These are phyloP conservation scores for Monosporascus sp. DNA, from an alignment of 2,329 filamentous ascomycete genomes.

Conservation along the genomic window DNA sequence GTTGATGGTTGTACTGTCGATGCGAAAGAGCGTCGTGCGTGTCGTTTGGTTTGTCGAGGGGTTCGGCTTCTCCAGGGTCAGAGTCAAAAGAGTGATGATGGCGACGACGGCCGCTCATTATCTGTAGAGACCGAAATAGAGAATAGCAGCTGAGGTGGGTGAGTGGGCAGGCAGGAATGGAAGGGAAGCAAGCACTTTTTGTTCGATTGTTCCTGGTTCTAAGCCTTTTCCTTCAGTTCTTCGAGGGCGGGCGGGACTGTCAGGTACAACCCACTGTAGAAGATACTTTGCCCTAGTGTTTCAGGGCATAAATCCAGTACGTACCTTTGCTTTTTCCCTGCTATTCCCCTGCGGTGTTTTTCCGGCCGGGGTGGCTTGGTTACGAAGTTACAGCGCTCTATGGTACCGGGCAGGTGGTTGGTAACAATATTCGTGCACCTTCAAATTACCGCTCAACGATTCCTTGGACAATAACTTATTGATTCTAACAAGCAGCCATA, in stretches of 20 bases:
- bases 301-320: background rate
- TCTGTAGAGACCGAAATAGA: background rate
- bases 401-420: too few relatives aligned
- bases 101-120: slow-evolving; percentile 20
- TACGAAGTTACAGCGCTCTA: too few relatives aligned
- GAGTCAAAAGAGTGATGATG: slow-evolving; percentile 22
- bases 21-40: background rate
- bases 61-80: slow-evolving; percentile 22
- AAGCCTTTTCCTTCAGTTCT: background rate
- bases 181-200: background rate
- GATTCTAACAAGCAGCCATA: too few relatives aligned
- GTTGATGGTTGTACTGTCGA: too few relatives aligned
- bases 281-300: background rate
- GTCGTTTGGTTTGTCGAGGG: slow-evolving; percentile 21
- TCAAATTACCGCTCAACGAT: too few relatives aligned
- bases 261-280: background rate
- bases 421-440: too few relatives aligned
- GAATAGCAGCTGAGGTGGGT: background rate
- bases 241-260: background rate
- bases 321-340: background rate
- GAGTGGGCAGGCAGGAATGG: background rate
- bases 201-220: background rate
- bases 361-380: too few relatives aligned
- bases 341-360: background rate
- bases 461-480: too few relatives aligned